These are phyloP conservation scores for Alternaria arbusti DNA, from an alignment of 2,329 filamentous ascomycete genomes.

Conservation along the genomic window DNA sequence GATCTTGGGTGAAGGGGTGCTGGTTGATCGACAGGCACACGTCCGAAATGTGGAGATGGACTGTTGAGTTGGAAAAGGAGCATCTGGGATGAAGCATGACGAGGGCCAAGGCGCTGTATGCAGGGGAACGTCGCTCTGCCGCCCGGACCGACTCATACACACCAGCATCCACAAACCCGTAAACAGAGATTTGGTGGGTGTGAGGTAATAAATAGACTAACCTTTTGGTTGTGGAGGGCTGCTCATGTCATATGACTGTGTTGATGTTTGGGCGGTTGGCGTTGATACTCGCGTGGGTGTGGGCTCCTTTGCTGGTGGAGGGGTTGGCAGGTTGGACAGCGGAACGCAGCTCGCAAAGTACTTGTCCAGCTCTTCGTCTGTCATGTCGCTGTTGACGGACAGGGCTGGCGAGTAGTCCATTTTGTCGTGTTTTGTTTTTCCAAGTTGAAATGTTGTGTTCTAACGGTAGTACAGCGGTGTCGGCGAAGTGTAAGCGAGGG, in stretches of 20 bases:
- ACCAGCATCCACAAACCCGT: conserved; percentile 21
- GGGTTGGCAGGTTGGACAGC: conserved; percentile 49
- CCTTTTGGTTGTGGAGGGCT: conserved; percentile 37
- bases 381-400: conserved; percentile 40
- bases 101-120: conserved; percentile 18
- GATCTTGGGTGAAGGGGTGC: conserved; percentile 7
- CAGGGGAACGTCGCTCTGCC: conserved; percentile 27
- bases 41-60: conserved; percentile 11
- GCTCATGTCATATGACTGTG: conserved; percentile 3
- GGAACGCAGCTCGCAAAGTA: conserved; percentile 50
- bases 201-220: conserved; percentile 24
- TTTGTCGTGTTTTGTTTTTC: neutral
- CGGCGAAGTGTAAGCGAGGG: conserved; percentile 3
- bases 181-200: conserved; percentile 21
- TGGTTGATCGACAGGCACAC: conserved; percentile 33
- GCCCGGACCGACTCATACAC: conserved; percentile 20
- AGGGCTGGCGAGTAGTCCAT: conserved; percentile 40
- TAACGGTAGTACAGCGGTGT: conserved; percentile 10
- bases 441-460: neutral
- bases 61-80: conserved; percentile 7
- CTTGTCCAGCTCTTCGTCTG: conserved; percentile 47
- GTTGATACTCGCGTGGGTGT: conserved; percentile 12
- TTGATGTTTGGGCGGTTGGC: conserved; percentile 7
- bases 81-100: conserved; percentile 16
- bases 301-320: conserved; percentile 44